Evolutionary conservation across 352 stramenopile genomes (phyloP).

Genomic region (Globisporangium nunn): DNA sequence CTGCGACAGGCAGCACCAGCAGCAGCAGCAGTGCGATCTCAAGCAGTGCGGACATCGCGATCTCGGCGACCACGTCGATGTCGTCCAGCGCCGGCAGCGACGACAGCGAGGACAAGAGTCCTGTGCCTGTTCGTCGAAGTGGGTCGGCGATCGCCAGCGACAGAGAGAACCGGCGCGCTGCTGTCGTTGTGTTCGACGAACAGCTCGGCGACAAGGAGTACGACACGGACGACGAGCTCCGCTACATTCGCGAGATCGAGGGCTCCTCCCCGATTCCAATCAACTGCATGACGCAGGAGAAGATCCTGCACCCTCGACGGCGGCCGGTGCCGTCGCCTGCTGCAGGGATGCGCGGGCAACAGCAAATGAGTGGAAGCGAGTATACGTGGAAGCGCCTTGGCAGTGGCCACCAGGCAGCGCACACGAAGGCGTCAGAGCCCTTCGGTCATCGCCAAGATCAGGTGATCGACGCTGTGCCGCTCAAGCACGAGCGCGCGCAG

Average conservation of each 20-base stretch:
- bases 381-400: constrained; percentile 30
- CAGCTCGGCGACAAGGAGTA: constrained; percentile 11
- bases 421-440: background rate
- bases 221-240: constrained; percentile 22
- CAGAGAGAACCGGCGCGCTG: constrained; percentile 3
- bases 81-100: constrained; percentile 9
- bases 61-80: constrained; percentile 1
- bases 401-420: constrained; percentile 5
- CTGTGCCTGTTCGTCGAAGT: constrained; percentile 1
- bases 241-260: constrained; percentile 19
- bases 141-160: background rate
- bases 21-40: background rate
- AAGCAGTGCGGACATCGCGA: background rate
- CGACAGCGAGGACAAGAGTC: constrained; percentile 16
- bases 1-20: background rate
- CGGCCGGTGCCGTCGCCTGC: constrained; percentile 31
- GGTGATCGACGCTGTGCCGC: background rate
- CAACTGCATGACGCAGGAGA: constrained; percentile 42
- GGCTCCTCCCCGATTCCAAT: constrained; percentile 19
- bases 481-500: constrained; percentile 2
- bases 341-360: constrained; percentile 16
- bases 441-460: background rate
- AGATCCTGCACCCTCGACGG: constrained; percentile 28
- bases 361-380: constrained; percentile 9
- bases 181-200: background rate